Percentiles rank a stretch among this genome's conserved stretches.
Evolutionary conservation across 2,329 filamentous ascomycete species (phyloP).

Genomic region (Exserohilum turcica): DNA sequence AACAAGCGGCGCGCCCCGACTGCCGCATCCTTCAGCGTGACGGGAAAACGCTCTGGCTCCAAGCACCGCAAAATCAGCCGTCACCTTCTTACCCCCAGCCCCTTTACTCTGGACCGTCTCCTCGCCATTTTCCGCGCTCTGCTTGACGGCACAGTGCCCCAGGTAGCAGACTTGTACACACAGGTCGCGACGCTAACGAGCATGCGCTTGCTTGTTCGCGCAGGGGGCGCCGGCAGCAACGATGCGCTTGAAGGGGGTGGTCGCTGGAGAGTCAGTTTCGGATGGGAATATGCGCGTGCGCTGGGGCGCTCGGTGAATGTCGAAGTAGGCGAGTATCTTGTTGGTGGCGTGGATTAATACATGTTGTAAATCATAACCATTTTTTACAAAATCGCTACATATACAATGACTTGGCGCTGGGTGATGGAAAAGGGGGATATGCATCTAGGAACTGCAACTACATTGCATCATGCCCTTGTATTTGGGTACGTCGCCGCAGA

Average conservation of each 20-base stretch:
- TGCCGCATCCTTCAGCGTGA: constrained; percentile 22
- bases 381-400: neutral
- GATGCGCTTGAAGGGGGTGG: constrained; percentile 72
- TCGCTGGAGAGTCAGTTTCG: constrained; percentile 78
- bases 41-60: constrained; percentile 23
- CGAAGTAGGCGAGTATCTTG: constrained; percentile 72
- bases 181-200: constrained; percentile 74
- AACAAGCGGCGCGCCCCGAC: constrained; percentile 49
- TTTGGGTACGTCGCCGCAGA: constrained; percentile 83
- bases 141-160: constrained; percentile 52
- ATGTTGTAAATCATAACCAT: neutral
- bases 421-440: neutral
- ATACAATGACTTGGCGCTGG: neutral
- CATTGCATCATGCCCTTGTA: constrained; percentile 84
- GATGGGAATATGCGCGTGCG: constrained; percentile 75
- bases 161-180: constrained; percentile 56
- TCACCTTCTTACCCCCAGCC: constrained; percentile 75
- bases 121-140: constrained; percentile 77
- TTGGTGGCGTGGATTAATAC: constrained; percentile 42
- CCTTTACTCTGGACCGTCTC: constrained; percentile 78
- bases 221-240: constrained; percentile 60
- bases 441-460: constrained; percentile 78
- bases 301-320: constrained; percentile 75
- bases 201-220: constrained; percentile 67
- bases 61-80: constrained; percentile 75